A percentile compares a stretch with the other conserved stretches of the same genome.
phyloP scores from a whole-genome alignment of 1,284 basidiomycete species.

The Pisolithus thermaeus region DNA sequence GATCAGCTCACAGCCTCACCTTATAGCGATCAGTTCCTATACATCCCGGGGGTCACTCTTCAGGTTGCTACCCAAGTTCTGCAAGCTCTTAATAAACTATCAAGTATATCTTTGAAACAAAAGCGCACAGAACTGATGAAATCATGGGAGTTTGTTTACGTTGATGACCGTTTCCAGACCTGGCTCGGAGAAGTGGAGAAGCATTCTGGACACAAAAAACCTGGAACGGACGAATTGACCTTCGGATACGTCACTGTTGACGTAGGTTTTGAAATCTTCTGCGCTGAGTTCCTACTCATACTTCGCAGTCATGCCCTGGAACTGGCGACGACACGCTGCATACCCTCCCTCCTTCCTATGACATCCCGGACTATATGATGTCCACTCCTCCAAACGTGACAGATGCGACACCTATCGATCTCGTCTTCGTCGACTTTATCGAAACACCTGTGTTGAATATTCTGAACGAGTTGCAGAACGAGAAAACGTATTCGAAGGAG shows the following conservation, averaged over 20 bases:
- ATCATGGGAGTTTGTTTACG: slow-evolving; percentile 45
- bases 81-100: slow-evolving; percentile 44
- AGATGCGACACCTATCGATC: slow-evolving; percentile 50
- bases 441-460: slow-evolving; percentile 45
- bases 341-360: slow-evolving; percentile 49
- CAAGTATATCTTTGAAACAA: slow-evolving; percentile 33
- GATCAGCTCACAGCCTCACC: slow-evolving; percentile 72
- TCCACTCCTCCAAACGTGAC: slow-evolving; percentile 48
- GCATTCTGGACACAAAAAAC: slow-evolving; percentile 21
- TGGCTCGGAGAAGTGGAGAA: slow-evolving; percentile 55
- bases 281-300: no score
- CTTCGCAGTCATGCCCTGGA: slow-evolving; percentile 55
- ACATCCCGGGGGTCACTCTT: slow-evolving; percentile 47
- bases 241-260: slow-evolving; percentile 72
- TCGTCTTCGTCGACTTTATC: slow-evolving; percentile 69
- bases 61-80: slow-evolving; percentile 49
- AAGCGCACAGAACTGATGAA: slow-evolving; percentile 32
- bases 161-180: slow-evolving; percentile 44
- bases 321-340: slow-evolving; percentile 66
- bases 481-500: slow-evolving; percentile 42
- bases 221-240: slow-evolving; percentile 42
- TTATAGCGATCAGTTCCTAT: slow-evolving; percentile 56
- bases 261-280: slow-evolving; percentile 33
- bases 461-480: slow-evolving; percentile 50
- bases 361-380: slow-evolving; percentile 51